These are phyloP conservation scores for Stereum hirsutum DNA, from an alignment of 1,284 basidiomycete genomes.

Conservation along the genomic window DNA sequence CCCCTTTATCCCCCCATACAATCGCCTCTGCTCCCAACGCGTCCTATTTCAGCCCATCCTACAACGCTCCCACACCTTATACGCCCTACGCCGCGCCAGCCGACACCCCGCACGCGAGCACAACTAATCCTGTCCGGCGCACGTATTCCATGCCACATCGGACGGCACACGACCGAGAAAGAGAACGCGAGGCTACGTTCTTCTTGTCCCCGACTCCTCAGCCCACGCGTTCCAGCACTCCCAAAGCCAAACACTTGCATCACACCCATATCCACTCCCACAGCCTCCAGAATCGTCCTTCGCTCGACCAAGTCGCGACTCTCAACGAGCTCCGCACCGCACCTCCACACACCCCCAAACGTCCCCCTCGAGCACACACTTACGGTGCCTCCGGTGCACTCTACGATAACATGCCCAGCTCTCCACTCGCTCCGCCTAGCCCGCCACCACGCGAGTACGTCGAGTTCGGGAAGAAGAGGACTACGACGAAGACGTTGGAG, in stretches of 20 bases:
- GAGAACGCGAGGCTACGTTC: too few relatives aligned
- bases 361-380: constrained; percentile 6
- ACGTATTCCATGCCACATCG: too few relatives aligned
- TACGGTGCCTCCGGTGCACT: constrained; percentile 17
- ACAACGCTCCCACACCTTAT: constrained; percentile 14
- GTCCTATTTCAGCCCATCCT: constrained; percentile 14
- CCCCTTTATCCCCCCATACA: constrained; percentile 16
- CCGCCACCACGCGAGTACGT: constrained; percentile 33
- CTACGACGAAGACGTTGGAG: constrained; percentile 54
- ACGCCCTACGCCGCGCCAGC: constrained; percentile 12
- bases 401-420: constrained; percentile 70
- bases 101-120: constrained; percentile 14
- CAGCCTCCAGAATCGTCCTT: constrained; percentile 25
- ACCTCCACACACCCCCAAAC: constrained; percentile 10
- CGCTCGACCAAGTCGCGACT: constrained; percentile 45
- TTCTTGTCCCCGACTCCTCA: too few relatives aligned
- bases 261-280: too few relatives aligned
- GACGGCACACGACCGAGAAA: too few relatives aligned
- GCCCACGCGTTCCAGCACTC: background rate
- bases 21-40: background rate
- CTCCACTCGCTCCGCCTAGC: constrained; percentile 41
- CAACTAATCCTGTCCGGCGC: too few relatives aligned
- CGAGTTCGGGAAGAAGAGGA: constrained; percentile 34
- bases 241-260: too few relatives aligned
- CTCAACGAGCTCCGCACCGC: constrained; percentile 16